Conservation (phyloP, 83 land plant genomes). For the Picea abies region DNA sequence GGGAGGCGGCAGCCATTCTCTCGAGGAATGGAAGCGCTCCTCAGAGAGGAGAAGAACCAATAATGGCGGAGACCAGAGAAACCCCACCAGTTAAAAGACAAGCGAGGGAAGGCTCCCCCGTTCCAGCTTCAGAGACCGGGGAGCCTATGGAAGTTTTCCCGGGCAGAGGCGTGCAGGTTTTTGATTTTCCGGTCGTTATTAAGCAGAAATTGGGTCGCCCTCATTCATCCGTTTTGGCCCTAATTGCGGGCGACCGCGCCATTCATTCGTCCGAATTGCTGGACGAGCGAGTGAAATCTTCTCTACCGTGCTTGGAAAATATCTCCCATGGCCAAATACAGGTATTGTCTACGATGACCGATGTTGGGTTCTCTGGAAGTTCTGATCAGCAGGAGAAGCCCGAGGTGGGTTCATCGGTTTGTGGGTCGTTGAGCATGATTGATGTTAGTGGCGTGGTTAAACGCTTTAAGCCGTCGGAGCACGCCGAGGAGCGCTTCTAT, state of each 20-base stretch:
- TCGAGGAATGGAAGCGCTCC: not conserved
- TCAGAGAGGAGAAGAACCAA: not conserved
- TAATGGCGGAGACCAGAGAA: not conserved
- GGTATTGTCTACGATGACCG: slow-evolving; percentile 47
- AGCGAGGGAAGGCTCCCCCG: not conserved
- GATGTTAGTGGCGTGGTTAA: slow-evolving; percentile 48
- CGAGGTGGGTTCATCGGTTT: slow-evolving; percentile 9
- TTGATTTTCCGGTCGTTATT: slow-evolving; percentile 49
- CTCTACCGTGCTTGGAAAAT: slow-evolving; percentile 47
- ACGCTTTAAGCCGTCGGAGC: slow-evolving; percentile 24
- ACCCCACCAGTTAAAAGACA: not conserved
- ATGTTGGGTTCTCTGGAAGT: slow-evolving; percentile 24
- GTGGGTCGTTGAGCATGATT: slow-evolving; percentile 41
- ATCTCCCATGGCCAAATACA: slow-evolving; percentile 80
- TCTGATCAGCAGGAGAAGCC: slow-evolving; percentile 28
- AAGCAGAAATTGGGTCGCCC: slow-evolving; percentile 42
- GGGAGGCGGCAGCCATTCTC: not conserved
- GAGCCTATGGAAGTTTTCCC: slow-evolving; percentile 33
- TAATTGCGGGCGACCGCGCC: slow-evolving; percentile 44
- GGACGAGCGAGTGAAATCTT: slow-evolving; percentile 19
- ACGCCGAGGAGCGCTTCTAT: slow-evolving; percentile 7
- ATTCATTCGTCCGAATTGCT: not conserved
- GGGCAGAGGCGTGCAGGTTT: slow-evolving; percentile 35
- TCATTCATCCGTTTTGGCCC: slow-evolving; percentile 49
- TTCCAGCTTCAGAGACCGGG: not conserved